Evolutionary conservation across 2,329 filamentous ascomycete species (phyloP).

Genomic region (Hypoxylon sp.): DNA sequence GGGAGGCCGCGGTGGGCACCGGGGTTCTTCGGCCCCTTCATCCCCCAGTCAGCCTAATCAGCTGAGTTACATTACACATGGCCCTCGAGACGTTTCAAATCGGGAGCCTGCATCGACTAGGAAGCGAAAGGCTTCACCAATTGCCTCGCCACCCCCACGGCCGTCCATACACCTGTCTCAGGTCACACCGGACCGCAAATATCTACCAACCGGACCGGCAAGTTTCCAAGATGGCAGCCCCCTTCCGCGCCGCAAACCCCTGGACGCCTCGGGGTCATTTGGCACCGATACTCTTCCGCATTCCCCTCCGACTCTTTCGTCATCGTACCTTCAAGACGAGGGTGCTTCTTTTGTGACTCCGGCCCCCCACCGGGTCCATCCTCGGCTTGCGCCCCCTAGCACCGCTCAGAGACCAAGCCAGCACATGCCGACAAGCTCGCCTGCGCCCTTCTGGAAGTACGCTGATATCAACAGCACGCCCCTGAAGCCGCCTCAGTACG

Average conservation of each 20-base stretch:
- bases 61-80: slow-evolving; percentile 71
- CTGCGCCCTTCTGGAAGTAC: slow-evolving; percentile 91
- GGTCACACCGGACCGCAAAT: slow-evolving; percentile 70
- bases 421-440: slow-evolving; percentile 87
- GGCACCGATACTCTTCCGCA: slow-evolving; percentile 65
- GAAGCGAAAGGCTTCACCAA: slow-evolving; percentile 68
- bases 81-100: slow-evolving; percentile 67
- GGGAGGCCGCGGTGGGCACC: slow-evolving; percentile 72
- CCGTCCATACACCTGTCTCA: slow-evolving; percentile 65
- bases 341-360: slow-evolving; percentile 75
- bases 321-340: slow-evolving; percentile 73
- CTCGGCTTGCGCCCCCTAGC: slow-evolving; percentile 81
- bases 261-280: slow-evolving; percentile 59
- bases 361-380: slow-evolving; percentile 78
- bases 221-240: slow-evolving; percentile 71
- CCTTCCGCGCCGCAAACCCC: slow-evolving; percentile 68
- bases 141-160: slow-evolving; percentile 67
- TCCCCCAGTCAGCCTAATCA: slow-evolving; percentile 70
- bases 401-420: slow-evolving; percentile 85
- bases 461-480: slow-evolving; percentile 82
- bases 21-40: slow-evolving; percentile 78
- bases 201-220: slow-evolving; percentile 54
- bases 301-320: slow-evolving; percentile 70
- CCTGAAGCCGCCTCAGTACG: slow-evolving; percentile 65
- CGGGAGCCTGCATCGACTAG: slow-evolving; percentile 65